These are phyloP conservation scores for Penicillium tannophilum DNA, from an alignment of 495 filamentous ascomycete species.

Conservation along the genomic window DNA sequence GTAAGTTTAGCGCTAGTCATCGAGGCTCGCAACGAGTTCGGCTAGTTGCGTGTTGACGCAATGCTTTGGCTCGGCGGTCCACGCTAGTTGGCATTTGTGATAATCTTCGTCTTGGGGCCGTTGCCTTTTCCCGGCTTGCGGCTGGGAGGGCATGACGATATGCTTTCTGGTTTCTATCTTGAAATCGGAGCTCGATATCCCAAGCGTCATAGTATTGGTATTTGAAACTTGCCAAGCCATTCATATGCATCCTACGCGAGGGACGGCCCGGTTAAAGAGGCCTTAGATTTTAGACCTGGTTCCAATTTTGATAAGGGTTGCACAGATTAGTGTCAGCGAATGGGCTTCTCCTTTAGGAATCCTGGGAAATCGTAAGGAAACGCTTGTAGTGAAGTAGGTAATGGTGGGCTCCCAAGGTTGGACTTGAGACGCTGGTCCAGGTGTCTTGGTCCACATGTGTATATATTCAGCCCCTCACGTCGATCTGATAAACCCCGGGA, in stretches of 20 bases:
- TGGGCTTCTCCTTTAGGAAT: no score
- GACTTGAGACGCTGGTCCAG: no score
- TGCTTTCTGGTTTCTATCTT: not conserved
- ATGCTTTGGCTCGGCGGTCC: not conserved
- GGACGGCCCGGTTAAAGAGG: not conserved
- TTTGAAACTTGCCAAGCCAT: not conserved
- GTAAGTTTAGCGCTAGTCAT: not conserved
- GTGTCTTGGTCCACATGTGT: no score
- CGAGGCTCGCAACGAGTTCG: not conserved
- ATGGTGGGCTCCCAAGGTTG: no score
- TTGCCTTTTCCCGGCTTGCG: constrained; percentile 1
- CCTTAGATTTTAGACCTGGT: not conserved
- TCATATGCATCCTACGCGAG: not conserved
- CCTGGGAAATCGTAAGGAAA: no score
- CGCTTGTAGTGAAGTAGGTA: no score
- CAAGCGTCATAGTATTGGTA: not conserved
- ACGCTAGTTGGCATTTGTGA: not conserved
- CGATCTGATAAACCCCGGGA: no score
- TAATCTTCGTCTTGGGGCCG: not conserved
- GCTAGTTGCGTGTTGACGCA: constrained; percentile 1
- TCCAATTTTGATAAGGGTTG: not conserved
- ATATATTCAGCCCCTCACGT: no score
- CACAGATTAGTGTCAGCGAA: not conserved
- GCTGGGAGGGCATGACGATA: not conserved
- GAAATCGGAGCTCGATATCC: not conserved